These are phyloP conservation scores for Diaporthe nobilis DNA, from an alignment of 2,329 filamentous ascomycete species.

Conservation along the genomic window DNA sequence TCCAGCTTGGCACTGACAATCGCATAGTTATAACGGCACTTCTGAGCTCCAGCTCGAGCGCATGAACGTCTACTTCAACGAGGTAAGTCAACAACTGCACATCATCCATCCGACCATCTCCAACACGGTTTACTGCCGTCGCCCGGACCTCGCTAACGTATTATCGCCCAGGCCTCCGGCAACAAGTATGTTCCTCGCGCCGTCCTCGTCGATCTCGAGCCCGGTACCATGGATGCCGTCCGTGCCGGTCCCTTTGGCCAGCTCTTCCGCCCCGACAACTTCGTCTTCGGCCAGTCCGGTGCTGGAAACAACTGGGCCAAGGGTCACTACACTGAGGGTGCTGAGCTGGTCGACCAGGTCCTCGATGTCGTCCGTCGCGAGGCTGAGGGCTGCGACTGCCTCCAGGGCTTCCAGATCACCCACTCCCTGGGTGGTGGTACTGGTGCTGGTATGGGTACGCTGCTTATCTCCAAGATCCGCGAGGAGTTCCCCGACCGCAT, in stretches of 20 bases:
- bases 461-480: conserved; percentile 99
- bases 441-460: conserved; percentile 99
- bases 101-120: background rate
- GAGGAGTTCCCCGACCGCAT: conserved; percentile 99
- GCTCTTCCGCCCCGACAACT: conserved; percentile 99
- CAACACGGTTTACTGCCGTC: background rate
- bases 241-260: conserved; percentile 97
- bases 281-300: conserved; percentile 99
- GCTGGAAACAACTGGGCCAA: conserved; percentile 99
- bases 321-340: conserved; percentile 99
- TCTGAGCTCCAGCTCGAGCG: conserved; percentile 99
- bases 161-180: conserved; percentile 78
- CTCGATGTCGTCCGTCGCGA: conserved; percentile 98
- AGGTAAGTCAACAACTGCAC: conserved; percentile 57
- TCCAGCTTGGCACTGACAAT: conserved; percentile 43
- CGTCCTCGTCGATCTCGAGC: conserved; percentile 99
- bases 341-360: conserved; percentile 97
- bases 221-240: conserved; percentile 99
- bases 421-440: conserved; percentile 99
- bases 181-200: conserved; percentile 99
- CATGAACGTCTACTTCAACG: conserved; percentile 99
- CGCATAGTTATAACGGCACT: conserved; percentile 89
- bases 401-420: conserved; percentile 99
- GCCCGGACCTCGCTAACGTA: background rate
- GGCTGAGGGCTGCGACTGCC: conserved; percentile 98